Conservation (phyloP, 1,284 basidiomycete species). For the Leccinum brunneo-olivaceum region DNA sequence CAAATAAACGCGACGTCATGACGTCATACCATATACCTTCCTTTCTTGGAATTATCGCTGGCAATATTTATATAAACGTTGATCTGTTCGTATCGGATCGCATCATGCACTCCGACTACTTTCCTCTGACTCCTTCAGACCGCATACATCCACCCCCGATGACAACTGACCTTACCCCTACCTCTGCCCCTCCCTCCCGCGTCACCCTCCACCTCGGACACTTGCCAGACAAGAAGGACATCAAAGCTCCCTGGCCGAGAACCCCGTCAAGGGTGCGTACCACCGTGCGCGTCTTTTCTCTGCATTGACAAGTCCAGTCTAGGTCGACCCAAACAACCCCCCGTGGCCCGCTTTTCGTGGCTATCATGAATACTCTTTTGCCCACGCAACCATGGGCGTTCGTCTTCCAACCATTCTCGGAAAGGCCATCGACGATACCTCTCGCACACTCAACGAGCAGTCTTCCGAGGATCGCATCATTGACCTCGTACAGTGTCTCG, state of each 20-base stretch:
- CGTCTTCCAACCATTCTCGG: conserved; percentile 93
- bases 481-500: conserved; percentile 84
- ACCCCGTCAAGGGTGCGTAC: conserved; percentile 59
- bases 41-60: conserved; percentile 20
- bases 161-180: conserved; percentile 14
- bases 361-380: conserved; percentile 94
- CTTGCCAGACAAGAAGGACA: conserved; percentile 62
- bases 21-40: conserved; percentile 26
- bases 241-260: conserved; percentile 63
- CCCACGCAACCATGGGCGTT: conserved; percentile 90
- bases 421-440: conserved; percentile 92
- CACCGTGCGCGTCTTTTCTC: background rate
- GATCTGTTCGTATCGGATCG: background rate
- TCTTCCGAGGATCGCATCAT: conserved; percentile 80
- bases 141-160: background rate
- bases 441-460: conserved; percentile 85
- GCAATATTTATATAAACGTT: conserved; percentile 21
- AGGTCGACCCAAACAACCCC: conserved; percentile 90
- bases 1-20: no score
- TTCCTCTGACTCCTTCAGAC: conserved; percentile 22
- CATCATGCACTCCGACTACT: conserved; percentile 23
- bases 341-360: conserved; percentile 95
- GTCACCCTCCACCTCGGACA: conserved; percentile 66
- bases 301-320: background rate
- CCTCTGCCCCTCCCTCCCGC: conserved; percentile 42